Base-by-base conservation (phyloP, 2,329 filamentous ascomycete species). In the Ambrosiella beaveri region DNA sequence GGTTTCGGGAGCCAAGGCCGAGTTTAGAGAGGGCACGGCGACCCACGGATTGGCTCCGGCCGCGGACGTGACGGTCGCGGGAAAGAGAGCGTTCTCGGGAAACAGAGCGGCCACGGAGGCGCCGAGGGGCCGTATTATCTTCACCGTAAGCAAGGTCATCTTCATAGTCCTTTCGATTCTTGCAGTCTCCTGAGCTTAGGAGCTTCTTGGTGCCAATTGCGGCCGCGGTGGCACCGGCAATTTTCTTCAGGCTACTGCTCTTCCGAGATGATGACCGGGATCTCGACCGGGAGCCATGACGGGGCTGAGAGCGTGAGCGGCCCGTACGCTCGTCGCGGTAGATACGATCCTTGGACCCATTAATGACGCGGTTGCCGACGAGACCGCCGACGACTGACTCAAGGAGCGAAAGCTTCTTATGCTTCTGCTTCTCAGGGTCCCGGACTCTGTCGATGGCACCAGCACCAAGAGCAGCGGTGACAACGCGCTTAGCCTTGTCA, bases 371-470 rank as follows among this genome's bases (percentile, higher is more conserved):
- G 70, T 89, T 95, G 50, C 88, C 86, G 38, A 91, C 81, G 51
- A 96, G 78, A 69, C 91, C 91, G 66, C 89, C 90, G 61, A 96
- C 79, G 58, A 94, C 89, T 41, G 90, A 87, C 68, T 95, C 88
- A 45, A 89, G 76, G 58, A 95, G 77, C 65, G 93, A 86, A 53
- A 88, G 81, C 71, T 89, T 95, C 71, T 89, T 84, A 68, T 87
- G 83, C 71, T 89, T 84, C 67, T 87, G 83, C 64, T 84, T 81
- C 15, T 77, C 75, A 5, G 82, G 77, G 65, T 89, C 78, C 47
- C 89, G 78, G 27, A 83, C 84, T 7, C 83, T 82, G 68, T 96
- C 88, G 61, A 95, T 85, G 59, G 88, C 86, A 63, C 87, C 91
- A 61, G 91, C 89, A 70, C 88, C 85, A 35, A 80, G 78, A 35